Evolutionary conservation across 371 early-diverging fungal species (phyloP).

Genomic region (Circinella minor): DNA sequence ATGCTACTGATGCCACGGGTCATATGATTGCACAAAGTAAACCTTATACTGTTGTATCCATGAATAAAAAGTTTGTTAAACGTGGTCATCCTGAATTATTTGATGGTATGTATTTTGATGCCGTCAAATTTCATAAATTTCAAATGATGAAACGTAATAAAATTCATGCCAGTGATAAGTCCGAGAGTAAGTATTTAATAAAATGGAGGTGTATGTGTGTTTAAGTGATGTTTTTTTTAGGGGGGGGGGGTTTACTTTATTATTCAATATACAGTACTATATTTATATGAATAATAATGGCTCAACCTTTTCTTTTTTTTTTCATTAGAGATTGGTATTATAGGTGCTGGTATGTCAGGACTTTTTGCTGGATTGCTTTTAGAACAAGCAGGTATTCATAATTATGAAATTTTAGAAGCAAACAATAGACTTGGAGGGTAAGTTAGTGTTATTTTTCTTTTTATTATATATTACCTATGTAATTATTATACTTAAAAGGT

Average conservation of each 20-base stretch:
- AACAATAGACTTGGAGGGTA: slow-evolving; percentile 38
- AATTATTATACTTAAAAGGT: not conserved
- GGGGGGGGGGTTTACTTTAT: too few species aligned
- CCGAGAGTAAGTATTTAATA: slow-evolving; percentile 21
- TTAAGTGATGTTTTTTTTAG: too few species aligned
- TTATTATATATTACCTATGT: too few species aligned
- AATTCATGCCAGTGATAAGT: slow-evolving; percentile 12
- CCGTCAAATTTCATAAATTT: slow-evolving; percentile 26
- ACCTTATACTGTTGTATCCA: slow-evolving; percentile 9
- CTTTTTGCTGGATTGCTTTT: slow-evolving; percentile 33
- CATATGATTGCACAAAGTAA: slow-evolving; percentile 24
- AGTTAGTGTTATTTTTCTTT: not conserved
- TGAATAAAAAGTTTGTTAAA: slow-evolving; percentile 16
- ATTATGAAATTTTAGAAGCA: slow-evolving; percentile 39
- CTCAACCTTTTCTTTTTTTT: too few species aligned
- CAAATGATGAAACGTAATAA: slow-evolving; percentile 13
- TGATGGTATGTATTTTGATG: slow-evolving; percentile 34
- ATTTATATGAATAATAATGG: too few species aligned
- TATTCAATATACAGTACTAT: too few species aligned
- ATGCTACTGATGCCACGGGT: slow-evolving; percentile 8
- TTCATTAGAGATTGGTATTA: slow-evolving; percentile 33
- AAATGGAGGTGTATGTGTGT: too few species aligned
- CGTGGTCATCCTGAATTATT: slow-evolving; percentile 23
- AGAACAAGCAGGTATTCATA: slow-evolving; percentile 34
- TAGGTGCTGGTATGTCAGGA: slow-evolving; percentile 45